Evolutionary conservation across 1,284 basidiomycete genomes (phyloP), one percentile per base, ranked within the genome.

Genomic region (Phlebopus sp.): DNA sequence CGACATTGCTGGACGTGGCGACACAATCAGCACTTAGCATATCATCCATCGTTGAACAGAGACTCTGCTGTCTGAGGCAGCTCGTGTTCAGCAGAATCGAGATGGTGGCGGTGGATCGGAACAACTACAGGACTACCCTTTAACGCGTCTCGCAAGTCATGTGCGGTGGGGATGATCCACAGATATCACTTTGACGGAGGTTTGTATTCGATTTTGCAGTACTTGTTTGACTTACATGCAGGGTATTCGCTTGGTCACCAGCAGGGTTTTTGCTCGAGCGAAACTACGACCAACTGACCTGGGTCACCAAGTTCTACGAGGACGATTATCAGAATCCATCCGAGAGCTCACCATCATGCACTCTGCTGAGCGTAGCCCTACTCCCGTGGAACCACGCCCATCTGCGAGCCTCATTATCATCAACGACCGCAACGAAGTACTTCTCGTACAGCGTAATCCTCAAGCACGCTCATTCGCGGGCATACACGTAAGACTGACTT

Each of bases 381-480:
- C 39, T 17, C 37, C 34, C 10, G 31, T 41, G 34, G 36, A 38
- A 7, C 78, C 77, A 37, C 74, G 81, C 4, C 78, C 72, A 6
- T 87, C 85, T 37, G 82, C 84, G 0, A 86, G 82, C 56, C 63
- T 86, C 30, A 70, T 86, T 30, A 67, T 86, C 9, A 68, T 86
- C 11, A 86, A 86, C 58, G 60, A 71, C 30, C 70, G 71, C 21
- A 86, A 86, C 60, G 82, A 86, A 59, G 68, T 86, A 3, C 68
- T 87, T 34, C 69, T 87, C 18, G 84, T 88, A 3, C 82, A 86
- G 29, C 69, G 85, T 31, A 84, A 84, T 52, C 79, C 78, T 0
- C 72, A 78, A 49, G 75, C 84, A 1, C 73, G 71, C 18, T 73
- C 79, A 5, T 88, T 86, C 59, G 83, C 71, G 15, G 82, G 83